Evolutionary conservation across 345 rosid species (phyloP), one percentile per base, ranked within the genome.

Genomic region (Eucalyptus melliodora): DNA sequence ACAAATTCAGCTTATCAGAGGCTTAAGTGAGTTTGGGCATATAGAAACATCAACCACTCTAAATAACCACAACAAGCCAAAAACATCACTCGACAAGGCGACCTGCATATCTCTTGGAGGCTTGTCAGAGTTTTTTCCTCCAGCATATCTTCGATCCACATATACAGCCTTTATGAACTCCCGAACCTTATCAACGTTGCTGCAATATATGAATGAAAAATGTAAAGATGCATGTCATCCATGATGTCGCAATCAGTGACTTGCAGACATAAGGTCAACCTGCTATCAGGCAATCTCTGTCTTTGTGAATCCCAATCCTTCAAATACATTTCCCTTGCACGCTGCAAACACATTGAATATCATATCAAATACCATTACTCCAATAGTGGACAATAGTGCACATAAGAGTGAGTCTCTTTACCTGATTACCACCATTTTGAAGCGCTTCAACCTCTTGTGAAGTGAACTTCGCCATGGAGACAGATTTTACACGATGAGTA

Each of bases 361-460:
- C 86, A 90, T 92, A 88, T 77, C 85, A 40, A 23, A 77, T 40
- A 40, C 23, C 85, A 40, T 40, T 40, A 77, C 85, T 40, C 47
- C 13, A 8, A 40, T 11, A 77, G 85, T 77, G 85, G 47, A 40
- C 27, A 40, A 4, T 21, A 77, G 47, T 40, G 85, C 86, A 72
- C 11, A 21, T 15, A 51, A 5, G 31, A 53, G 60, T 17, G 21
- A 87, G 31, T 30, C n/a, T 51, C 44, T 42, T 31, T 92, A 98
- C 99, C 99, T 98, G 99, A 95, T 98, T 98, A 86, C 99, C 99
- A 89, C 99, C 99, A 90, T 91, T 95, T 91, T 98, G 99, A 93
- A 98, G 99, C 51, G 96, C 96, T 91, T 97, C 98, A 91, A 98
- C 99, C 94, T 98, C 99, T 93, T 97, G 96, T 85, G 96, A 95